Percentiles rank a stretch among this genome's conserved stretches.
phyloP scores from a whole-genome alignment of 1,139 yeast genomes.

The Taphrina wiesneri region DNA sequence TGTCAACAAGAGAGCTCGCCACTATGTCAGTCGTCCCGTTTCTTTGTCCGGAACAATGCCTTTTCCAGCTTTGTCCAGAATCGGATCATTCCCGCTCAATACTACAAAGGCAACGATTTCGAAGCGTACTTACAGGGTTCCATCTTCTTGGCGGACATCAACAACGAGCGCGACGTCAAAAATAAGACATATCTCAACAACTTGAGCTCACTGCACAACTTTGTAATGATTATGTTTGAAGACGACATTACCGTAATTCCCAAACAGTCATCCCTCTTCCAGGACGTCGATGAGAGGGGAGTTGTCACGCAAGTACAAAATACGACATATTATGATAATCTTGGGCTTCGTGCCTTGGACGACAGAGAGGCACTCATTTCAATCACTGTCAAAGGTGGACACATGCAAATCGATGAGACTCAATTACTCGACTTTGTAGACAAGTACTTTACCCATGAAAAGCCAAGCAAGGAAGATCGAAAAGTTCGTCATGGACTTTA shows the following conservation, averaged over 20 bases:
- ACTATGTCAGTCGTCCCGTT: constrained; percentile 60
- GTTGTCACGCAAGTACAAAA: constrained; percentile 56
- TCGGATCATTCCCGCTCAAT: constrained; percentile 69
- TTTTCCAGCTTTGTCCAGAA: constrained; percentile 63
- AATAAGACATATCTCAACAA: constrained; percentile 51
- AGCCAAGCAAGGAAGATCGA: background rate
- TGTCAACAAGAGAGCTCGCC: constrained; percentile 60
- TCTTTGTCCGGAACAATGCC: constrained; percentile 58
- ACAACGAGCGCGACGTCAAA: constrained; percentile 56
- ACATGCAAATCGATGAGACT: constrained; percentile 56
- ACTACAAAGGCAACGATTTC: constrained; percentile 57
- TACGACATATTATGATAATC: constrained; percentile 54
- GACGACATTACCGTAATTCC: constrained; percentile 71
- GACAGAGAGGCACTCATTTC: constrained; percentile 53
- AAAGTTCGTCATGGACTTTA: background rate
- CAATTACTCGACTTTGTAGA: constrained; percentile 21
- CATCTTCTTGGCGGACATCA: constrained; percentile 61
- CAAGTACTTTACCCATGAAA: constrained; percentile 3
- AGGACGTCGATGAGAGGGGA: constrained; percentile 51
- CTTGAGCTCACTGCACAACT: constrained; percentile 51
- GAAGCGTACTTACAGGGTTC: constrained; percentile 56
- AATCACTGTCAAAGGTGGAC: constrained; percentile 58
- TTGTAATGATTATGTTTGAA: constrained; percentile 62
- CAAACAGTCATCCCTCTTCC: constrained; percentile 57
- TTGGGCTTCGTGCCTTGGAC: constrained; percentile 60